These are phyloP conservation scores for Spergularia azorica DNA, from an alignment of 179 eudicot genomes.

Conservation along the genomic window DNA sequence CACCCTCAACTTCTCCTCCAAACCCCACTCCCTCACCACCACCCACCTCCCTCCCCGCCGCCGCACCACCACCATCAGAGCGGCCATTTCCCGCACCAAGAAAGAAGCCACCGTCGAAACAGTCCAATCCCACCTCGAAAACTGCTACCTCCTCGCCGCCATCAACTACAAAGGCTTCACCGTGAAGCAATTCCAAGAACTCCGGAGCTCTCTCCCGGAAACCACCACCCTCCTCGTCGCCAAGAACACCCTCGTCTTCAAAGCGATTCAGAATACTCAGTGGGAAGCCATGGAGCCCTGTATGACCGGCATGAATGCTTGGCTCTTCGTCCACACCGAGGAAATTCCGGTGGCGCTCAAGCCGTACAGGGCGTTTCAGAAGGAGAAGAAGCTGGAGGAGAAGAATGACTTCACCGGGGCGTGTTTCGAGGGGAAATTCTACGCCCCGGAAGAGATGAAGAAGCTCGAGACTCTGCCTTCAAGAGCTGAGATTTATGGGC, in stretches of 20 bases:
- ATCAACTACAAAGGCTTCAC: conserved; percentile 84
- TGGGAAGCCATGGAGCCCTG: conserved; percentile 85
- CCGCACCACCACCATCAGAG: conserved; percentile 32
- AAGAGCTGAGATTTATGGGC: conserved; percentile 63
- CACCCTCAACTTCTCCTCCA: conserved; percentile 23
- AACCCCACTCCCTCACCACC: conserved; percentile 27
- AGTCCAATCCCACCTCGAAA: conserved; percentile 61
- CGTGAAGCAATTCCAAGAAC: conserved; percentile 75
- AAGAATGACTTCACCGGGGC: conserved; percentile 89
- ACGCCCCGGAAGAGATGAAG: conserved; percentile 68
- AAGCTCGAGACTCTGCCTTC: conserved; percentile 75
- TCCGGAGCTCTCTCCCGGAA: conserved; percentile 63
- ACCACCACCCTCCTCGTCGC: conserved; percentile 65
- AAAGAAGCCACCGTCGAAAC: conserved; percentile 80
- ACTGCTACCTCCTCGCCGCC: conserved; percentile 76
- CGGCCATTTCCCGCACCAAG: conserved; percentile 77
- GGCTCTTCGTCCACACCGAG: conserved; percentile 84
- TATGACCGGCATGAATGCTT: conserved; percentile 92
- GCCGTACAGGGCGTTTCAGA: conserved; percentile 76
- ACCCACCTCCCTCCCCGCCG: conserved; percentile 13
- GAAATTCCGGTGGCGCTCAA: conserved; percentile 80
- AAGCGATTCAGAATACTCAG: conserved; percentile 72
- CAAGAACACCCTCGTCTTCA: conserved; percentile 73
- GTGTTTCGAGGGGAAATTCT: conserved; percentile 83
- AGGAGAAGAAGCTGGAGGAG: conserved; percentile 70